Evolutionary conservation across 2,329 filamentous ascomycete genomes (phyloP), one percentile per base, ranked within the genome.

Genomic region (Ceratocystis huliohia): DNA sequence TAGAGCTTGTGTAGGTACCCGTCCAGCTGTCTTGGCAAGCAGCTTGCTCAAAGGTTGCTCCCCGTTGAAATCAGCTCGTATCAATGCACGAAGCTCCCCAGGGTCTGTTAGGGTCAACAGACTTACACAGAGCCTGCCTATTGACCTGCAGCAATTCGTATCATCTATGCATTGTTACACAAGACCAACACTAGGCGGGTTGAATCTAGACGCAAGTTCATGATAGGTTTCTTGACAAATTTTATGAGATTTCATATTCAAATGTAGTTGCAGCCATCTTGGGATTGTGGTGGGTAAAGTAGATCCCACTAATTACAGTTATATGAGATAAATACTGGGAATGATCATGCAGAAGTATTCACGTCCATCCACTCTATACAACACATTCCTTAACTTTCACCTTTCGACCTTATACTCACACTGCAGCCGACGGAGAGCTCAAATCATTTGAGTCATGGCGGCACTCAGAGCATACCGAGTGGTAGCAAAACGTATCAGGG

Each of bases 401-500:
- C n/a, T 17, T 33, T n/a, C 20, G 10, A 10, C 7, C 45, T 1
- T 44, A 3, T n/a, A 17, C 62, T 59, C 28, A 57, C 45, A 25
- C 15, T 17, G 53, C 28, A 30, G 53, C 22, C 5, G 53, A 8
- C 5, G 61, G 44, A 13, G 61, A 15, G 6, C 25, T 50, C 44
- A 63, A 13, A 15, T 63, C 61, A 10, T 6, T 50, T 28, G 44
- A 41, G 67, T 80, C 77, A 10, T 75, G 68, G 57, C 72, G 73
- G 68, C 80, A 82, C 2, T 70, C 70, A 48, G 74, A 72, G 70
- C 81, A 83, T 63, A 81, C 76, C n/a, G 73, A 72, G 67, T 83
- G 81, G 69, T 81, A 81, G 72, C 80, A 83, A 57, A 81, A 78
- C 1, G 78, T 79, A 69, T 82, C 77, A 8, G 79, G 78, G 68